phyloP scores from a whole-genome alignment of 306 rosid genomes.

The Prunus persica region DNA sequence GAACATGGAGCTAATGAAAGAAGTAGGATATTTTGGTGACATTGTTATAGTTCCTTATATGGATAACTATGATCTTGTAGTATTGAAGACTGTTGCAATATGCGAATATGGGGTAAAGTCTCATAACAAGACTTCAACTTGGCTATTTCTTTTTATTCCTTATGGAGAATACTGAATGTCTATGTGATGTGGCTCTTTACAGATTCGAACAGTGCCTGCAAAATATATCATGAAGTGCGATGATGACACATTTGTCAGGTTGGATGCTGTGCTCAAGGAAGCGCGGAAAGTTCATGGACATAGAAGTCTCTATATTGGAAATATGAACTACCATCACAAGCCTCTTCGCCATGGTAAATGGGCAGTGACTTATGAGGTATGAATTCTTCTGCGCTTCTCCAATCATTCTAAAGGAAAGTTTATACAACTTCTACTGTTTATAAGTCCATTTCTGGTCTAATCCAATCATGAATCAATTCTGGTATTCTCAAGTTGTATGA shows the following conservation, averaged over 20 bases:
- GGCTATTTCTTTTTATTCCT: slow-evolving; percentile 10
- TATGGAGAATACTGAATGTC: slow-evolving; percentile 7
- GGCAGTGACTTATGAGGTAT: slow-evolving; percentile 97
- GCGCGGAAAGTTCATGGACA: slow-evolving; percentile 41
- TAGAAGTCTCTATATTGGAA: slow-evolving; percentile 80
- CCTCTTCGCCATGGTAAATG: slow-evolving; percentile 95
- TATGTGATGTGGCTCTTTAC: slow-evolving; percentile 24
- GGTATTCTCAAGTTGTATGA: neutral
- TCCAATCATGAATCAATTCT: neutral
- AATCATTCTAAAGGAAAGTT: neutral
- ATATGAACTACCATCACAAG: slow-evolving; percentile 79
- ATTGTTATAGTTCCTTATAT: slow-evolving; percentile 84
- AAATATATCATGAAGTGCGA: slow-evolving; percentile 91
- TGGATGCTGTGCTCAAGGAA: slow-evolving; percentile 69
- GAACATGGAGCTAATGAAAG: slow-evolving; percentile 72
- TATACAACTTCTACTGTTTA: neutral
- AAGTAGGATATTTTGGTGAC: slow-evolving; percentile 93
- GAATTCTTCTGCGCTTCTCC: slow-evolving; percentile 12
- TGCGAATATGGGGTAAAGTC: slow-evolving; percentile 90
- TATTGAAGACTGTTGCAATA: slow-evolving; percentile 90
- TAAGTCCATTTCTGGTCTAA: neutral
- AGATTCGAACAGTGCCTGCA: slow-evolving; percentile 64
- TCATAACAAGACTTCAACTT: slow-evolving; percentile 17
- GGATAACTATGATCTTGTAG: slow-evolving; percentile 96
- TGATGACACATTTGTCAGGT: slow-evolving; percentile 93